Percentiles rank a stretch among this genome's conserved stretches.
Conservation (phyloP, 2,329 filamentous ascomycete species). For the Neonectria punicea region DNA sequence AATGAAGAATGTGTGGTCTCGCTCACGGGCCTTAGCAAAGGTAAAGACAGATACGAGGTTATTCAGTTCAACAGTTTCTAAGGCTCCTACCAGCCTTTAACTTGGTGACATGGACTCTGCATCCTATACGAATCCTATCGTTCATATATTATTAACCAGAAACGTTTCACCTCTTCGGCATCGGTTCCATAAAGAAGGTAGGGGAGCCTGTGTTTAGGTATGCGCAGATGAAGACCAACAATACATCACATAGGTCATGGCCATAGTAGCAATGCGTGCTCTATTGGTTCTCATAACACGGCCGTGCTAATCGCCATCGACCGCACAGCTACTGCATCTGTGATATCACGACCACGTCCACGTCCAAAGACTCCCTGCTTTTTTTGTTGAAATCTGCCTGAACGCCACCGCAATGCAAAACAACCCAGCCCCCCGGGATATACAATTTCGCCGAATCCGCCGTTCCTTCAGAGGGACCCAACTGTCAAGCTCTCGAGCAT, state of each 20-base stretch:
- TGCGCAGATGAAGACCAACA: background rate
- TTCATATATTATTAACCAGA: background rate
- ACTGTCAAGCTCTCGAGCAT: constrained; percentile 81
- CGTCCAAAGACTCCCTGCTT: constrained; percentile 34
- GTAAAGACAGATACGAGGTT: too few relatives aligned
- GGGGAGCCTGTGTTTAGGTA: background rate
- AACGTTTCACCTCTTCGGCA: too few relatives aligned
- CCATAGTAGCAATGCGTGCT: constrained; percentile 13
- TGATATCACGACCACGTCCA: constrained; percentile 34
- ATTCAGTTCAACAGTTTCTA: too few relatives aligned
- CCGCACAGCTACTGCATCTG: background rate
- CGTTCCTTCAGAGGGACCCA: constrained; percentile 39
- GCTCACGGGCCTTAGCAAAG: too few relatives aligned
- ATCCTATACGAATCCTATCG: background rate
- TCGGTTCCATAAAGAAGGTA: background rate
- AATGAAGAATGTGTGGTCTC: too few relatives aligned
- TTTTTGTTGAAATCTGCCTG: constrained; percentile 36
- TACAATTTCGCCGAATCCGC: constrained; percentile 29
- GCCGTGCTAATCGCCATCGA: background rate
- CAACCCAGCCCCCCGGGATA: constrained; percentile 38
- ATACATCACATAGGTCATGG: background rate
- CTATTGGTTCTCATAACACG: constrained; percentile 9
- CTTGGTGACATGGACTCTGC: too few relatives aligned
- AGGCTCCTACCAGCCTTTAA: too few relatives aligned
- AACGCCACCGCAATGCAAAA: constrained; percentile 45